A percentile compares a stretch with the other conserved stretches of the same genome.
Evolutionary conservation across 129 eudicot genomes (phyloP).

Genomic region (Chrysanthemum seticuspe): DNA sequence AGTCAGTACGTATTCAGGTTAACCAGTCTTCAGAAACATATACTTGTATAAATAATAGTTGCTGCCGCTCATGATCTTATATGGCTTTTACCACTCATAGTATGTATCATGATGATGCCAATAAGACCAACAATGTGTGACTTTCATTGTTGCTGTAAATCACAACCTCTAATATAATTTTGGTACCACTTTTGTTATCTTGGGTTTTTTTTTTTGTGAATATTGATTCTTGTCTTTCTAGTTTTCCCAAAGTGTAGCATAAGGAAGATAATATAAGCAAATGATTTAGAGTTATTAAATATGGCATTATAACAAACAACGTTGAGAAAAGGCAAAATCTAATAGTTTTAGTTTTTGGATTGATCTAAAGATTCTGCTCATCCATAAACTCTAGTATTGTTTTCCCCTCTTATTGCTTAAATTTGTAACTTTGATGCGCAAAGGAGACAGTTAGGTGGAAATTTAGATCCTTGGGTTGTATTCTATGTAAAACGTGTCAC

Average conservation of each 20-base stretch:
- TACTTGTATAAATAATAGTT: slow-evolving; percentile 1
- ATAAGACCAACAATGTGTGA: slow-evolving; percentile 8
- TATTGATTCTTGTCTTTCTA: background rate
- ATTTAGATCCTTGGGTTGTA: background rate
- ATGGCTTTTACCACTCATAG: slow-evolving; percentile 6
- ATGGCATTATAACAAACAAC: background rate
- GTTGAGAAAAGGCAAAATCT: background rate
- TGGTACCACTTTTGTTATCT: background rate
- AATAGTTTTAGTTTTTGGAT: background rate
- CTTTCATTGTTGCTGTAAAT: slow-evolving; percentile 9
- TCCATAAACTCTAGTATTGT: background rate
- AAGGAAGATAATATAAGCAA: background rate
- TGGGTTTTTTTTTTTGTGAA: background rate
- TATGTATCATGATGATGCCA: slow-evolving; percentile 18
- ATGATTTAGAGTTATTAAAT: background rate
- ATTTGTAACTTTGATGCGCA: background rate
- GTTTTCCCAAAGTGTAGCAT: background rate
- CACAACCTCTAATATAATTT: background rate
- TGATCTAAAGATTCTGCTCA: background rate
- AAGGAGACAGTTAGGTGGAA: background rate
- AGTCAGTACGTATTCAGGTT: slow-evolving; percentile 35
- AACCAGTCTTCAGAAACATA: slow-evolving; percentile 4
- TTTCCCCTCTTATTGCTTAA: background rate
- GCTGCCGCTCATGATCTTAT: slow-evolving; percentile 9
- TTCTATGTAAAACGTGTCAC: no score